Evolutionary conservation across 768 basidiomycete species (phyloP).

Genomic region (Strobilomyces dryophilus): DNA sequence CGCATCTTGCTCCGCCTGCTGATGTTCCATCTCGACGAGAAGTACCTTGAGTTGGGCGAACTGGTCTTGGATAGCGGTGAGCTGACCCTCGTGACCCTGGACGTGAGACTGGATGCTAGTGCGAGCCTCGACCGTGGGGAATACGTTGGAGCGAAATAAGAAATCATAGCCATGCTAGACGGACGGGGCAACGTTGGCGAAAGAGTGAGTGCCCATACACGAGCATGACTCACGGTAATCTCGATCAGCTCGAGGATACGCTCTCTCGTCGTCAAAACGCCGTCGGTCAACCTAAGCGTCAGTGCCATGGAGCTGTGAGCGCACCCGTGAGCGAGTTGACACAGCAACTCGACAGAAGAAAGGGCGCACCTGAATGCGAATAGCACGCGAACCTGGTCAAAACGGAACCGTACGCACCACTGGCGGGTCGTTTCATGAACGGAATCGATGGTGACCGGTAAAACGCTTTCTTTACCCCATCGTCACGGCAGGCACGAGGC

Average conservation of each 20-base stretch:
- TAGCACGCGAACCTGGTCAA: not conserved
- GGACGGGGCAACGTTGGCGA: not conserved
- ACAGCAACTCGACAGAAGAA: not conserved
- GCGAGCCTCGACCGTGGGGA: constrained; percentile 9
- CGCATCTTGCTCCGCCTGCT: not conserved
- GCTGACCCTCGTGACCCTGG: constrained; percentile 12
- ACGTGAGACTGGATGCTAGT: constrained; percentile 14
- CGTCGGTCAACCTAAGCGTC: not conserved
- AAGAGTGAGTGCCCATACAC: not conserved
- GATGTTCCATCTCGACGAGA: constrained; percentile 12
- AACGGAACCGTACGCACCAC: not conserved
- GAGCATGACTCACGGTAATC: constrained; percentile 14
- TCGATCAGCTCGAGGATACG: not conserved
- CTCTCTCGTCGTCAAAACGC: not conserved
- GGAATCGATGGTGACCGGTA: not conserved
- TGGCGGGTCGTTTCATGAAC: too few species aligned
- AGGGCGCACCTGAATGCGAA: not conserved
- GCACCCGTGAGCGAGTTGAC: not conserved
- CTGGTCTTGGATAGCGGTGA: constrained; percentile 11
- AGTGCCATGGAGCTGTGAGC: constrained; percentile 2
- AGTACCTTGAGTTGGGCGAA: constrained; percentile 1
- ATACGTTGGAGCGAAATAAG: constrained; percentile 14
- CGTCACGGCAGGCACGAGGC: constrained; percentile 10
- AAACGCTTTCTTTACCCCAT: not conserved
- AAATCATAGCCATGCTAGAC: constrained; percentile 9